Evolutionary conservation across 2,329 filamentous ascomycete genomes (phyloP).

Genomic region (Westerdykella aurantiaca): DNA sequence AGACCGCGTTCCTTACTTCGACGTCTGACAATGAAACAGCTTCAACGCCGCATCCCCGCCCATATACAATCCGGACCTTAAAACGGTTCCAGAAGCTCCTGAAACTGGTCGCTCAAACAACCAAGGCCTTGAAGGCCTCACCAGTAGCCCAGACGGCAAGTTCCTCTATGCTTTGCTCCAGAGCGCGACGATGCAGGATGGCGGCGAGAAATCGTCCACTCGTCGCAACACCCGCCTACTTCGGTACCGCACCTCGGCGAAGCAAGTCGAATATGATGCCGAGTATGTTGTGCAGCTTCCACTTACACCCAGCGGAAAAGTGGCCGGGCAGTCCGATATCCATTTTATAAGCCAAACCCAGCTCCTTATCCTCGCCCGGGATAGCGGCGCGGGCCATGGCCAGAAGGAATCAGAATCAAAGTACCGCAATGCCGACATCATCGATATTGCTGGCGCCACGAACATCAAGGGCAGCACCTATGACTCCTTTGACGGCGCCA

Average conservation of each 20-base stretch:
- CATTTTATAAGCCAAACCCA: slow-evolving; percentile 58
- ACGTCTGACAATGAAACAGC: slow-evolving; percentile 17
- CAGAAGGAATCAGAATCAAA: slow-evolving; percentile 48
- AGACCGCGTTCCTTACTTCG: too few relatives aligned
- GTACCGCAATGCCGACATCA: slow-evolving; percentile 65
- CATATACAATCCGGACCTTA: slow-evolving; percentile 48
- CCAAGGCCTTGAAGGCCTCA: slow-evolving; percentile 68
- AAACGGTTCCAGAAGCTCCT: slow-evolving; percentile 52
- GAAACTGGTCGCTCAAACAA: slow-evolving; percentile 63
- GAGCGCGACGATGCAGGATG: slow-evolving; percentile 50
- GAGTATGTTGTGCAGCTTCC: slow-evolving; percentile 65
- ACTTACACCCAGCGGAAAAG: slow-evolving; percentile 48
- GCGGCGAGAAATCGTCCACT: slow-evolving; percentile 50
- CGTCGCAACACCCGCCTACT: slow-evolving; percentile 57
- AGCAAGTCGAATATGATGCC: slow-evolving; percentile 45
- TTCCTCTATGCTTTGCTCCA: slow-evolving; percentile 62
- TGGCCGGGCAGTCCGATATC: slow-evolving; percentile 64
- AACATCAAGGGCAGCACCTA: slow-evolving; percentile 49
- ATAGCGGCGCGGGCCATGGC: slow-evolving; percentile 56
- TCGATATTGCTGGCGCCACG: slow-evolving; percentile 58
- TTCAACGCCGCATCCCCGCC: slow-evolving; percentile 62
- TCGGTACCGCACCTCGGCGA: slow-evolving; percentile 54
- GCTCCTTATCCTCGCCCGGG: slow-evolving; percentile 62
- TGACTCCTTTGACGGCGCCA: slow-evolving; percentile 38
- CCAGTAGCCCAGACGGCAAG: slow-evolving; percentile 56